Evolutionary conservation across 2,329 filamentous ascomycete species (phyloP).

Genomic region (Xylaria sp.): DNA sequence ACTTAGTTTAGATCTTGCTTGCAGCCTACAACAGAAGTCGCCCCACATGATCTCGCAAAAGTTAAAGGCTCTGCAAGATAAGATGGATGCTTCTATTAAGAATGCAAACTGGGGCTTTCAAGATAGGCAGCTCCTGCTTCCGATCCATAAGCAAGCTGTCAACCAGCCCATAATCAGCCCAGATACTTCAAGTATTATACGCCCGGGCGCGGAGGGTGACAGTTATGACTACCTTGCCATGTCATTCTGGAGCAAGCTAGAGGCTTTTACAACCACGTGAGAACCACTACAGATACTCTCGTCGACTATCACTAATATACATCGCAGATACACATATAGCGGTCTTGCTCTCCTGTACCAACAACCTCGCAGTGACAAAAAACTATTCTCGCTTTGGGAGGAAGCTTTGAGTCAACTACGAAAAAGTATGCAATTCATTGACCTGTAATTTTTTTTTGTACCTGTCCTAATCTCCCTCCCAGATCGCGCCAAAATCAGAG

Average conservation of each 20-base stretch:
- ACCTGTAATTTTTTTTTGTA: constrained; percentile 18
- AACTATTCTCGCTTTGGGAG: constrained; percentile 55
- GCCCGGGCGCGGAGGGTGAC: constrained; percentile 58
- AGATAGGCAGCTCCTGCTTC: constrained; percentile 64
- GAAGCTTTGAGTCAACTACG: constrained; percentile 52
- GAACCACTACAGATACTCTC: constrained; percentile 42
- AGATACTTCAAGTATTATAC: constrained; percentile 67
- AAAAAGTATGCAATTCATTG: constrained; percentile 47
- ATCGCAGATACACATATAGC: constrained; percentile 64
- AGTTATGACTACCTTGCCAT: constrained; percentile 67
- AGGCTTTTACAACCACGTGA: constrained; percentile 67
- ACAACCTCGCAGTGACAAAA: constrained; percentile 53
- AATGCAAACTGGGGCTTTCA: constrained; percentile 59
- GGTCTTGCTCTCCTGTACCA: constrained; percentile 59
- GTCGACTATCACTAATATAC: constrained; percentile 15
- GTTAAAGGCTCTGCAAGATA: constrained; percentile 69
- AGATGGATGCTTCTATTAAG: constrained; percentile 67
- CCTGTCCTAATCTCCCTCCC: constrained; percentile 22
- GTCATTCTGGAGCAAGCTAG: constrained; percentile 70
- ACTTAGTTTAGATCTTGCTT: constrained; percentile 75
- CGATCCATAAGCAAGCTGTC: constrained; percentile 63
- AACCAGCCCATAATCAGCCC: constrained; percentile 64
- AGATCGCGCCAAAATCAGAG: constrained; percentile 51
- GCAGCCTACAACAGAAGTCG: constrained; percentile 72
- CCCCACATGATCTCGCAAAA: constrained; percentile 69